phyloP scores from a whole-genome alignment of 176 grass and related monocot species.

The Juncus inflexus region DNA sequence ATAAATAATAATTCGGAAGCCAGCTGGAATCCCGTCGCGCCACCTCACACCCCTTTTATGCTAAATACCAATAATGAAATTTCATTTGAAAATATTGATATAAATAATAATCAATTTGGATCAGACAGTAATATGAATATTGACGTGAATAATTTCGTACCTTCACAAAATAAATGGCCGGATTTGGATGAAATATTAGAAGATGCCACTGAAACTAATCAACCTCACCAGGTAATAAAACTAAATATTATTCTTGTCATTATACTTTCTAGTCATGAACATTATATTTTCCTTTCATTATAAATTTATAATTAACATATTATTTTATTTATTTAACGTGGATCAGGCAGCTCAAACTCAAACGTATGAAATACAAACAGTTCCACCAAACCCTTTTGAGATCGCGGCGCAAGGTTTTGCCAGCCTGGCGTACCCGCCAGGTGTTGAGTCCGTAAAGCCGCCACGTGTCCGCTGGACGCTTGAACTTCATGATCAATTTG shows the following conservation, averaged over 20 bases:
- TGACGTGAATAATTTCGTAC: neutral
- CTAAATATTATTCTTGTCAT: too few species aligned
- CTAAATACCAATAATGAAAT: conserved; percentile 13
- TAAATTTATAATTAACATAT: too few species aligned
- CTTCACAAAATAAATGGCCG: neutral
- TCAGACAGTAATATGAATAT: too few species aligned
- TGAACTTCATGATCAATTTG: conserved; percentile 28
- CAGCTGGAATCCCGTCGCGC: neutral
- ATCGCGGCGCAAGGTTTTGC: neutral
- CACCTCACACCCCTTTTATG: conserved; percentile 15
- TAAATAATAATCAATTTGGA: too few species aligned
- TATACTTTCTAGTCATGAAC: too few species aligned
- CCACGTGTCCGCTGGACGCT: conserved; percentile 23
- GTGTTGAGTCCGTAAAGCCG: neutral
- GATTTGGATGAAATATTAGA: neutral
- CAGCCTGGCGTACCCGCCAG: neutral
- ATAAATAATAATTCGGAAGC: conserved; percentile 3
- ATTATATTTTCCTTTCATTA: too few species aligned
- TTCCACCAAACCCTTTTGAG: conserved; percentile 5
- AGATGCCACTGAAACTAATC: neutral
- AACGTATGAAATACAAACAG: neutral
- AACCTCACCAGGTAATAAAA: conserved; percentile 1
- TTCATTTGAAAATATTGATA: too few species aligned
- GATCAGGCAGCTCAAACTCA: neutral
- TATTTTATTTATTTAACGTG: conserved; percentile 10